Percentiles rank a stretch among this genome's conserved stretches.
phyloP scores from a whole-genome alignment of 2,329 filamentous ascomycete species.

The Macrophomina tecta region DNA sequence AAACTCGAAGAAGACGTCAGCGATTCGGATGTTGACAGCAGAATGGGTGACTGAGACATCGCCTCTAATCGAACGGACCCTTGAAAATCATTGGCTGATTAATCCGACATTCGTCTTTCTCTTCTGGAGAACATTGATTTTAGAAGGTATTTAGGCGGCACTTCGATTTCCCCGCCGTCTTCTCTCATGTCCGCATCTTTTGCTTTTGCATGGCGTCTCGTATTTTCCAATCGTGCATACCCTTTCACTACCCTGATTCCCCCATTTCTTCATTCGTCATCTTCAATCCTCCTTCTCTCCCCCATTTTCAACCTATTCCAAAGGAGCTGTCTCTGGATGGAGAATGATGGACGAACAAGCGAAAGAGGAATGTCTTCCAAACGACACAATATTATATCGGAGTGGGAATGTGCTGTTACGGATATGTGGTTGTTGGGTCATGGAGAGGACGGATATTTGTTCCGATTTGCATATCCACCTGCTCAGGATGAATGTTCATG shows the following conservation, averaged over 20 bases:
- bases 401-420: background rate
- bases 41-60: constrained; percentile 17
- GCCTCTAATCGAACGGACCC: background rate
- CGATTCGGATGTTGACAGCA: constrained; percentile 50
- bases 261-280: constrained; percentile 1
- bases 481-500: background rate
- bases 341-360: background rate
- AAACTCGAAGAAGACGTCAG: constrained; percentile 51
- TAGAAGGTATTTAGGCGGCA: constrained; percentile 6
- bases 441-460: background rate
- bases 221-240: background rate
- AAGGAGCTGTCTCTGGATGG: background rate
- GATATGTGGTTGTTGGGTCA: background rate
- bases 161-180: background rate
- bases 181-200: background rate
- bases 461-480: constrained; percentile 16
- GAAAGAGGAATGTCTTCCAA: background rate
- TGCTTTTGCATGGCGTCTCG: background rate
- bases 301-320: background rate
- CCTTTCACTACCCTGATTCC: background rate
- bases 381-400: background rate
- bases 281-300: background rate
- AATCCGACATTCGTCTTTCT: background rate
- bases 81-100: background rate
- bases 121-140: background rate